Evolutionary conservation across 2,329 filamentous ascomycete species (phyloP).

Genomic region (Venturia nashicola): DNA sequence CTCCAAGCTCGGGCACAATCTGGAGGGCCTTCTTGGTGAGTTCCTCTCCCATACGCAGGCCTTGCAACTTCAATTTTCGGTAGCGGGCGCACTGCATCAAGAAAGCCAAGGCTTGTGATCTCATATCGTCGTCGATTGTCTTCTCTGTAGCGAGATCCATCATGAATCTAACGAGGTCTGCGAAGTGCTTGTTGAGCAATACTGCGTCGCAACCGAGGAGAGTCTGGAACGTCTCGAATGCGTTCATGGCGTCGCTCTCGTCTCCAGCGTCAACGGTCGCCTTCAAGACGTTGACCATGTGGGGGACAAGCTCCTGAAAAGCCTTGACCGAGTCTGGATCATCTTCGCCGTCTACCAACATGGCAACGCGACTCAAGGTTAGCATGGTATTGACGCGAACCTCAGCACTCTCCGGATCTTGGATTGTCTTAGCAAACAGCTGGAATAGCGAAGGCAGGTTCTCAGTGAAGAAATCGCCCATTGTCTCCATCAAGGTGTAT

Average conservation of each 20-base stretch:
- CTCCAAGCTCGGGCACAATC: constrained; percentile 80
- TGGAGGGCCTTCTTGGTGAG: constrained; percentile 80
- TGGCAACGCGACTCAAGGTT: constrained; percentile 74
- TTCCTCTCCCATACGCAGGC: constrained; percentile 72
- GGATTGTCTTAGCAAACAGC: constrained; percentile 77
- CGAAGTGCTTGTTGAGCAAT: constrained; percentile 73
- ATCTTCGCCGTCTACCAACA: constrained; percentile 81
- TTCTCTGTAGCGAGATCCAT: constrained; percentile 70
- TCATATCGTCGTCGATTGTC: constrained; percentile 68
- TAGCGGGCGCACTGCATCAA: constrained; percentile 86
- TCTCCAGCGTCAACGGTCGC: constrained; percentile 65
- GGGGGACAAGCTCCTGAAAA: constrained; percentile 70
- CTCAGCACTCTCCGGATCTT: constrained; percentile 79
- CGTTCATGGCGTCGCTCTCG: constrained; percentile 77
- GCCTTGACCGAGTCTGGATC: constrained; percentile 59
- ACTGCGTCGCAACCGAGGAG: constrained; percentile 81
- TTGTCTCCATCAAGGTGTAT: constrained; percentile 79
- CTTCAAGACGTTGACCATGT: constrained; percentile 85
- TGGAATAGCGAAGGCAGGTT: constrained; percentile 69
- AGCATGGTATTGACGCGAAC: constrained; percentile 92
- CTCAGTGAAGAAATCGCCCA: constrained; percentile 72
- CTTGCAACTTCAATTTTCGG: constrained; percentile 91
- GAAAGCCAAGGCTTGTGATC: constrained; percentile 85
- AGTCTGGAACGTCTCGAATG: constrained; percentile 95
- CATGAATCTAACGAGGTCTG: constrained; percentile 88